Base-by-base conservation (phyloP, 257 asterid genomes). In the Solanum habrochaites region DNA sequence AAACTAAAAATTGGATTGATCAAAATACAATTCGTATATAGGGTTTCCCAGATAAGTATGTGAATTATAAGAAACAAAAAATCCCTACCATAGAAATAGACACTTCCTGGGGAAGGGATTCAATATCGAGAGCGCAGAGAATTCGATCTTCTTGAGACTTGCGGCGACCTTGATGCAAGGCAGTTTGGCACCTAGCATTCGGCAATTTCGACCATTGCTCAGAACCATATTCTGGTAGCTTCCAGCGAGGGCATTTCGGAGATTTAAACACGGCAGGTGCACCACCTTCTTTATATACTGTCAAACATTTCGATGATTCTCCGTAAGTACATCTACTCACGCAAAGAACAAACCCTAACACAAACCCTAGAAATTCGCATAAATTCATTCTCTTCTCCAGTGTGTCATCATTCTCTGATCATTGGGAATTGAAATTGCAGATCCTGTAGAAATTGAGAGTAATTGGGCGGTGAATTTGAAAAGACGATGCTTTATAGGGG, bases 191-290 rank as follows among this genome's bases (percentile, higher is more conserved):
- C 27, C 89, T 84, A 69, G 89, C 81, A 13, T 92, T 85, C 66
- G 90, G 90, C 3, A 93, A 86, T 31, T 85, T 86, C 31, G 80
- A 58, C 14, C 86, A 90, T 75, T 89, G 90, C 23, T 85, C 31
- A 85, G 91, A 87, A 20, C 87, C 87, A 92, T 90, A 88, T 83
- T 85, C 90, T 8, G 98, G 90, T 40, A 91, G 93, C 72, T 89
- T 93, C 99, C 99, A 97, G 21, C 98, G 98, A 78, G 98, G 98
- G 89, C 99, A 97, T 89, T 94, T 96, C 12, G 99, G 99, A 43
- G 99, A 97, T 86, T 89, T 98, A 85, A 97, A 96, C 80, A 97
- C 99, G 86, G 98, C 99, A 87, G 99, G 93, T 15, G 99, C 99
- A 35, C 99, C 99, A 75, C 99, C 99, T 90, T 95, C 98, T 85